A percentile compares a stretch with the other conserved stretches of the same genome.
phyloP scores from a whole-genome alignment of 805 yeast genomes.

The Grigorovia yakushimaensis region DNA sequence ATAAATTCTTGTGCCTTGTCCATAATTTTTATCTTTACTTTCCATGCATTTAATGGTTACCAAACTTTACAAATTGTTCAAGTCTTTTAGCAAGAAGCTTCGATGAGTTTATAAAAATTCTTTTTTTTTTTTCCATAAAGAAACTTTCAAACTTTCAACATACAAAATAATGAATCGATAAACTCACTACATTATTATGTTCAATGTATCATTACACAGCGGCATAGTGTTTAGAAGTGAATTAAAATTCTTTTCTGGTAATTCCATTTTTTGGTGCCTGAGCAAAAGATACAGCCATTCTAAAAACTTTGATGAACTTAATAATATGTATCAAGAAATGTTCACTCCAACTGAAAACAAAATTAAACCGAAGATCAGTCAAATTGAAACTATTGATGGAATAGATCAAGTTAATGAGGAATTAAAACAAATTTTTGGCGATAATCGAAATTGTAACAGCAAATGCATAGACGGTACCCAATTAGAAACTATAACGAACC shows the following conservation, averaged over 20 bases:
- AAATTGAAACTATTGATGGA: no score
- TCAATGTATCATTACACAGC: no score
- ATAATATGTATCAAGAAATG: slow-evolving; percentile 29
- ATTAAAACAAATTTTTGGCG: slow-evolving; percentile 22
- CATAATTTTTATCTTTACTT: slow-evolving; percentile 9
- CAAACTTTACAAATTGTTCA: not conserved
- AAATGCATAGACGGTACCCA: slow-evolving; percentile 10
- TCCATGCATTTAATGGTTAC: no score
- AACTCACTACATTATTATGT: no score
- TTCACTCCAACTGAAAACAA: slow-evolving; percentile 20
- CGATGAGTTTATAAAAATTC: not conserved
- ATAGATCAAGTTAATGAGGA: slow-evolving; percentile 31
- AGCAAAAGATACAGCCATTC: not conserved
- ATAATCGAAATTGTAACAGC: slow-evolving; percentile 2
- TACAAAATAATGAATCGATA: no score
- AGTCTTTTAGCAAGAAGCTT: not conserved
- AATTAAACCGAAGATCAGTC: no score
- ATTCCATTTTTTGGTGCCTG: no score
- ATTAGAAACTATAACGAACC: slow-evolving; percentile 17
- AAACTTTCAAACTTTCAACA: no score
- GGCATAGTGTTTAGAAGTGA: no score
- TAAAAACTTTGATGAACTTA: slow-evolving; percentile 26
- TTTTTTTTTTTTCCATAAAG: no score
- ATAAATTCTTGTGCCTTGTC: slow-evolving; percentile 25
- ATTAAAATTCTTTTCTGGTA: no score